These are phyloP conservation scores for Hysterangium stoloniferum DNA, from an alignment of 768 basidiomycete genomes.

Conservation along the genomic window DNA sequence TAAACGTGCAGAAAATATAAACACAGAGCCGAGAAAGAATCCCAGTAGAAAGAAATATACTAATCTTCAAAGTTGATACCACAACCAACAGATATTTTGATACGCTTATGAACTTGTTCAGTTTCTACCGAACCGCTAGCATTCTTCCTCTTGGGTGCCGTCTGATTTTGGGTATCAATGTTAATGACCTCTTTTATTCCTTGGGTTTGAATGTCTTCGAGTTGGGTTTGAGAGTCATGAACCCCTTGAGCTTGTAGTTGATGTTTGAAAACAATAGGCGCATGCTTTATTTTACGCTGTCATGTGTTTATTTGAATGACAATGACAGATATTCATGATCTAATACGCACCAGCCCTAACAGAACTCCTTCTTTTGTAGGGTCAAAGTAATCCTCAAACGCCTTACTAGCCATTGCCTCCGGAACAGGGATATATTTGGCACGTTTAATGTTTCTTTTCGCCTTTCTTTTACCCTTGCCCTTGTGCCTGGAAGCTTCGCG, in stretches of 20 bases:
- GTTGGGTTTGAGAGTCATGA: slow-evolving; percentile 32
- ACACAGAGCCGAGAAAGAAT: too few relatives aligned
- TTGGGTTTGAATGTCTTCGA: slow-evolving; percentile 14
- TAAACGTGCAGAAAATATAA: too few relatives aligned
- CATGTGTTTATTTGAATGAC: slow-evolving; percentile 14
- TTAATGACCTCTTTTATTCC: slow-evolving; percentile 9
- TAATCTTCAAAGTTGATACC: slow-evolving; percentile 73
- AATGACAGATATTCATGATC: slow-evolving; percentile 32
- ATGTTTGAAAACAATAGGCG: slow-evolving; percentile 7
- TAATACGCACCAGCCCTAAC: slow-evolving; percentile 47
- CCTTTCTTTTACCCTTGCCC: slow-evolving; percentile 27
- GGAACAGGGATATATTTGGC: slow-evolving; percentile 51
- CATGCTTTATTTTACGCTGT: not conserved
- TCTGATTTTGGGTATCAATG: slow-evolving; percentile 26
- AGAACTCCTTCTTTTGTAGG: slow-evolving; percentile 46
- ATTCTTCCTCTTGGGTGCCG: slow-evolving; percentile 22
- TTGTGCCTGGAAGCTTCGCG: slow-evolving; percentile 24
- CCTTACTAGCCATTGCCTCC: slow-evolving; percentile 33
- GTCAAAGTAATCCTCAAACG: slow-evolving; percentile 64
- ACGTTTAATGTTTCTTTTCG: slow-evolving; percentile 27
- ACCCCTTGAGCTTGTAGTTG: slow-evolving; percentile 28
- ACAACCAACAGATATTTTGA: slow-evolving; percentile 64
- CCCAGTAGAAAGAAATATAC: not conserved
- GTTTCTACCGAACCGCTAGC: slow-evolving; percentile 6
- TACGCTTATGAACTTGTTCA: slow-evolving; percentile 40